Base-by-base conservation (phyloP, 768 basidiomycete genomes). In the Tricholoma hemisulphureum region DNA sequence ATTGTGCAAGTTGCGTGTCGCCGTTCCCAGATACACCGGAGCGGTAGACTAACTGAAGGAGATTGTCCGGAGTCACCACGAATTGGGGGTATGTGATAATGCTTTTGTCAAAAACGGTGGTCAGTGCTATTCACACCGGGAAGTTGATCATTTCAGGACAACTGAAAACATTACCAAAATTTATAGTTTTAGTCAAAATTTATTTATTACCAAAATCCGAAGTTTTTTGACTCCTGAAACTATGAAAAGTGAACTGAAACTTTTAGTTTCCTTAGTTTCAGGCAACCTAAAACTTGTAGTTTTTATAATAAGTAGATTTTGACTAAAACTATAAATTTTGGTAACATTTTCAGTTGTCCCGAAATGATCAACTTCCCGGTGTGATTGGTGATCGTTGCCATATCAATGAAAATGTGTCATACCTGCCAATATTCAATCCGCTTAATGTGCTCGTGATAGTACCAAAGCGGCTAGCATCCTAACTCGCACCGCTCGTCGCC, bases 71-170 rank as follows among this genome's bases (percentile, higher is more conserved):
- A 16, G 77, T 79, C 21, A 80, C 58, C 16, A 80, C 78, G 62
- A 79, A 80, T 59, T 79, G 79, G 8, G 79, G 79, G 58, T 80
- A 80, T 2, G 79, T 80, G 46, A 80, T 65, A 1, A 67, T 69
- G 31, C 77, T 80, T 43, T 13, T 20, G n/a, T 29, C 58, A 46
- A 53, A 39, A 39, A 49, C 43, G 46, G 20, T n/a, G 18, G 32
- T 50, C 16, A 24, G 8, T 8, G n/a, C 14, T 20, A 39, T 29
- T 28, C 8, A n/a, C n/a, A n/a, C n/a, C n/a, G n/a, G n/a, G n/a
- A n/a, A n/a, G n/a, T n/a, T n/a, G n/a, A n/a, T n/a, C n/a, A n/a
- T n/a, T n/a, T n/a, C n/a, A n/a, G n/a, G n/a, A n/a, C n/a, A n/a
- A n/a, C n/a, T n/a, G n/a, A n/a, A n/a, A n/a, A n/a, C n/a, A n/a